These are phyloP conservation scores for Suillus subalutaceus DNA, from an alignment of 768 basidiomycete genomes.

Conservation along the genomic window DNA sequence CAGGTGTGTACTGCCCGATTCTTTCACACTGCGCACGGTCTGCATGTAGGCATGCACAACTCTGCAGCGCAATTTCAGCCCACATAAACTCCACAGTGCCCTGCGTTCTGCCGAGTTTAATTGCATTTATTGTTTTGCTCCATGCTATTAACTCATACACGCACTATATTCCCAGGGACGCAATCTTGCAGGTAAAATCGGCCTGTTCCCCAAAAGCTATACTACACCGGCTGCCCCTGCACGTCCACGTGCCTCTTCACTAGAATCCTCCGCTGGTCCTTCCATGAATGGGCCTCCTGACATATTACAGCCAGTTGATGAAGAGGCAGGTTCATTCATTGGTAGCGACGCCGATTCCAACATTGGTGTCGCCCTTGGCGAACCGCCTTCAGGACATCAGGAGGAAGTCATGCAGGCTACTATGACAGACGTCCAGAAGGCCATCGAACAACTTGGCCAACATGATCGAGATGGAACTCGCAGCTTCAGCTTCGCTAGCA, in stretches of 20 bases:
- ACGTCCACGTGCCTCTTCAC: slow-evolving; percentile 26
- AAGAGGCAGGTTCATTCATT: slow-evolving; percentile 45
- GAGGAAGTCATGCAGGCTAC: slow-evolving; percentile 82
- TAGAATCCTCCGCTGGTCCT: slow-evolving; percentile 27
- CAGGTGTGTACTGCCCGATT: slow-evolving; percentile 45
- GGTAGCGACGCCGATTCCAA: slow-evolving; percentile 27
- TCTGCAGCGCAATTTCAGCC: slow-evolving; percentile 14
- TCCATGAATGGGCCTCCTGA: slow-evolving; percentile 25
- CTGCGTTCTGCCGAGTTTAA: slow-evolving; percentile 27
- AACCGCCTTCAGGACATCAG: slow-evolving; percentile 26
- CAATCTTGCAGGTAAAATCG: slow-evolving; percentile 78
- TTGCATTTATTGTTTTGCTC: slow-evolving; percentile 15
- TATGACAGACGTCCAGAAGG: slow-evolving; percentile 87
- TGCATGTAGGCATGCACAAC: not conserved
- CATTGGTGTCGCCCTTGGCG: slow-evolving; percentile 30
- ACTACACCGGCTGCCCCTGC: slow-evolving; percentile 63
- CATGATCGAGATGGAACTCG: slow-evolving; percentile 58
- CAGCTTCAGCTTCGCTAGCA: slow-evolving; percentile 80
- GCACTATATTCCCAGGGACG: slow-evolving; percentile 60
- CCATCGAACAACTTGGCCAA: slow-evolving; percentile 83
- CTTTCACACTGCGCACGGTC: slow-evolving; percentile 7
- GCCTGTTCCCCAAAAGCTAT: slow-evolving; percentile 90
- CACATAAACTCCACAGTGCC: slow-evolving; percentile 21
- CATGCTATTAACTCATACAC: slow-evolving; percentile 12
- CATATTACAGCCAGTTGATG: slow-evolving; percentile 47